phyloP scores from a whole-genome alignment of 768 basidiomycete species.

The Suillus brevipes region DNA sequence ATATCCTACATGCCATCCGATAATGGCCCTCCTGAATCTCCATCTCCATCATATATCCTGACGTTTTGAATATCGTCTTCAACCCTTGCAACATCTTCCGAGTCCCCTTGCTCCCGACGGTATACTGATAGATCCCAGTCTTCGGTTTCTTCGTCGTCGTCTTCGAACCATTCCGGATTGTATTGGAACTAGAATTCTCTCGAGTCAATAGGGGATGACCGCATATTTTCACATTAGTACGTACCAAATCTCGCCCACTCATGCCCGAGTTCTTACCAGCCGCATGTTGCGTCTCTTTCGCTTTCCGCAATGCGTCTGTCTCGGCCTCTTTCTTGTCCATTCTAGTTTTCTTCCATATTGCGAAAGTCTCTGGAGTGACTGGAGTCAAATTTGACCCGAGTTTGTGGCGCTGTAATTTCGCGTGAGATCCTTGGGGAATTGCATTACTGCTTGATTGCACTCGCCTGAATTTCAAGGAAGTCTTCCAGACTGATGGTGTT shows the following conservation, averaged over 20 bases:
- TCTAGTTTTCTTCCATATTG: constrained; percentile 92
- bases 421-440: constrained; percentile 3
- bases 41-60: constrained; percentile 22
- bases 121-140: constrained; percentile 57
- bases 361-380: constrained; percentile 89
- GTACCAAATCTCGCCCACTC: constrained; percentile 92
- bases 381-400: constrained; percentile 88
- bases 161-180: constrained; percentile 93
- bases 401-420: constrained; percentile 77
- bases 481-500: constrained; percentile 92
- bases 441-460: constrained; percentile 16
- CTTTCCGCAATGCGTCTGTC: constrained; percentile 72
- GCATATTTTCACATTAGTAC: constrained; percentile 23
- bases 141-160: constrained; percentile 58
- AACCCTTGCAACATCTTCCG: constrained; percentile 37
- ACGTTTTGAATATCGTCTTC: constrained; percentile 14
- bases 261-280: constrained; percentile 93
- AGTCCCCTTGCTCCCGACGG: constrained; percentile 36
- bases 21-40: constrained; percentile 1
- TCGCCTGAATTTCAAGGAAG: constrained; percentile 95
- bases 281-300: constrained; percentile 76
- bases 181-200: constrained; percentile 73
- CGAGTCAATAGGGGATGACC: constrained; percentile 10
- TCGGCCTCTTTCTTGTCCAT: constrained; percentile 96
- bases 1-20: constrained; percentile 2